Evolutionary conservation across 73 alveolate species (phyloP).

Genomic region (Stentor coeruleus): DNA sequence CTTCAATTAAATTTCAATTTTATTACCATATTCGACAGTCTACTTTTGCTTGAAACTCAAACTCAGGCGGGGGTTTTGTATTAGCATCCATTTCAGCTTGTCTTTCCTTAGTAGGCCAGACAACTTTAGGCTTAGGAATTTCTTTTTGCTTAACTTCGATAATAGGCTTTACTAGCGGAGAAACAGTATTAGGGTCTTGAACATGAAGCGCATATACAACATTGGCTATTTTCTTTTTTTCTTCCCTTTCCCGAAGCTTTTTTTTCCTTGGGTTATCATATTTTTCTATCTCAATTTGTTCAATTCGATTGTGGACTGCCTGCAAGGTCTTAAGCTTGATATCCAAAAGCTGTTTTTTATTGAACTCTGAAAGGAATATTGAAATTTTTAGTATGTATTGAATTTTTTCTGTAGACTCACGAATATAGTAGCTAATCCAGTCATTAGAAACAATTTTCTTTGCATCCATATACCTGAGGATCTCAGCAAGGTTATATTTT

Average conservation of each 20-base stretch:
- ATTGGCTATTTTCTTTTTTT: not conserved
- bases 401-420: not conserved
- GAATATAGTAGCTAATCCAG: not conserved
- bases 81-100: not conserved
- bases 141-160: not conserved
- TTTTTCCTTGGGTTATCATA: not conserved
- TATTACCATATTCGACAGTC: not conserved
- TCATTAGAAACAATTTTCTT: not conserved
- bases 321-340: not conserved
- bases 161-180: not conserved
- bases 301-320: not conserved
- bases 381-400: not conserved
- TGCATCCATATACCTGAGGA: not conserved
- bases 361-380: not conserved
- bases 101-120: not conserved
- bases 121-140: not conserved
- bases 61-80: not conserved
- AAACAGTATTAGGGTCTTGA: not conserved
- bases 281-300: not conserved
- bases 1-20: too few species aligned
- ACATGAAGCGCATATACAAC: not conserved
- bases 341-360: slow-evolving; percentile 1
- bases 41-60: not conserved
- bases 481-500: not conserved
- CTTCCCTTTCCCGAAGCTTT: not conserved